These are phyloP conservation scores for Vaccinium vitisidaea DNA, from an alignment of 148 eudicot species.

Conservation along the genomic window DNA sequence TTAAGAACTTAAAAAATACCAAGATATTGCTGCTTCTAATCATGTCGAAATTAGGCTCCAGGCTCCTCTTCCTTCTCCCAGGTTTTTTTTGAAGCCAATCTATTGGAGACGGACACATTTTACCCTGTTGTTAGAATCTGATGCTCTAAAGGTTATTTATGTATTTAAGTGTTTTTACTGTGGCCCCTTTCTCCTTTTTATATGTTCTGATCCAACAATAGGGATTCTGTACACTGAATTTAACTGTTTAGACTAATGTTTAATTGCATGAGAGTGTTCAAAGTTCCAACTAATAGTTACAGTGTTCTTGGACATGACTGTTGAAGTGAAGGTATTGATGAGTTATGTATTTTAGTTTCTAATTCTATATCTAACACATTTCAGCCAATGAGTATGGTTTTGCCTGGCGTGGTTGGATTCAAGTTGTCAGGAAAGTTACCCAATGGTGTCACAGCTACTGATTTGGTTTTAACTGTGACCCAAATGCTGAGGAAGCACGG, in stretches of 20 bases:
- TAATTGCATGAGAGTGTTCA: background rate
- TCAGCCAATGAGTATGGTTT: conserved; percentile 97
- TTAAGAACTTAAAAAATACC: background rate
- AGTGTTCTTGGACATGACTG: background rate
- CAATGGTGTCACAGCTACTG: conserved; percentile 95
- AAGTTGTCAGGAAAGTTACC: conserved; percentile 74
- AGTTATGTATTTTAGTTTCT: background rate
- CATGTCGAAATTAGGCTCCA: background rate
- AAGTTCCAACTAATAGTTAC: background rate
- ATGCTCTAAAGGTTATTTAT: conserved; percentile 2
- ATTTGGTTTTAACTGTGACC: conserved; percentile 92
- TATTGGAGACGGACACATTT: background rate
- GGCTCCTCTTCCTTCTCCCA: background rate
- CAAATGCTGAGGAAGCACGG: conserved; percentile 99
- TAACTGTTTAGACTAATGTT: background rate
- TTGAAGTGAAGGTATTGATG: background rate
- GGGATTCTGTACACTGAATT: background rate
- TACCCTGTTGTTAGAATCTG: background rate
- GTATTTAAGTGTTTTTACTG: background rate
- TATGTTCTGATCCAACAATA: background rate
- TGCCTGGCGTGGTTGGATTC: conserved; percentile 97
- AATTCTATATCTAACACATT: conserved; percentile 14
- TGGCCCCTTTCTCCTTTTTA: background rate
- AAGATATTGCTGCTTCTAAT: background rate
- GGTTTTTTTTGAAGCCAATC: background rate